Conservation (phyloP, 192 early-diverging fungal genomes). For the Backusella parvicylindrica region DNA sequence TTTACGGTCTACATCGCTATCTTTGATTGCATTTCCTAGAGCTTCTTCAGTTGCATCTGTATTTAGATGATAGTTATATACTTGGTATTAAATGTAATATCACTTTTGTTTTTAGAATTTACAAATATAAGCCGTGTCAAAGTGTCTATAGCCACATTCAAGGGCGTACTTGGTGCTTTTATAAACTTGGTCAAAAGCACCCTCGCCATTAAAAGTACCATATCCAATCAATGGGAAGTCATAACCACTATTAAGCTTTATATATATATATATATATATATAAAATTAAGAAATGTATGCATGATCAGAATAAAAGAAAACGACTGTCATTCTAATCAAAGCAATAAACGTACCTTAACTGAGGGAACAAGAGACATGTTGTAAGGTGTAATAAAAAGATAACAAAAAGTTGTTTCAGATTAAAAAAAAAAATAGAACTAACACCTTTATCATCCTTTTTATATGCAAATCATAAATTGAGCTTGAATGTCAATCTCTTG, state of each 20-base stretch:
- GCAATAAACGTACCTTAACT: not conserved
- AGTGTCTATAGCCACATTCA: constrained; percentile 62
- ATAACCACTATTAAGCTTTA: constrained; percentile 23
- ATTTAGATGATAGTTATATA: not conserved
- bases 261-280: not conserved
- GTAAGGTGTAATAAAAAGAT: not conserved
- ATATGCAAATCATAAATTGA: not conserved
- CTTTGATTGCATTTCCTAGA: constrained; percentile 57
- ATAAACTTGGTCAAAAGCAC: constrained; percentile 19
- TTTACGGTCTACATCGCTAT: constrained; percentile 49
- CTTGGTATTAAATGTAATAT: not conserved
- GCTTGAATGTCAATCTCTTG: too few relatives aligned
- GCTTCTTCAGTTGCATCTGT: constrained; percentile 63
- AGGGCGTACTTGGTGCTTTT: constrained; percentile 21
- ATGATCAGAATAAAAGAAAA: not conserved
- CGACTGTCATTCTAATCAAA: not conserved
- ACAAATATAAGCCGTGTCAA: constrained; percentile 44
- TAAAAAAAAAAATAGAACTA: too few relatives aligned
- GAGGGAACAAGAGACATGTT: not conserved
- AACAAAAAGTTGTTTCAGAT: not conserved
- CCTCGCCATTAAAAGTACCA: constrained; percentile 18
- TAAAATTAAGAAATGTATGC: not conserved
- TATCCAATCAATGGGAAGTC: constrained; percentile 19
- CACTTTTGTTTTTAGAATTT: not conserved
- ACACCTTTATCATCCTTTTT: not conserved